phyloP scores from a whole-genome alignment of 345 rosid genomes.

The Anacardium occidentale region DNA sequence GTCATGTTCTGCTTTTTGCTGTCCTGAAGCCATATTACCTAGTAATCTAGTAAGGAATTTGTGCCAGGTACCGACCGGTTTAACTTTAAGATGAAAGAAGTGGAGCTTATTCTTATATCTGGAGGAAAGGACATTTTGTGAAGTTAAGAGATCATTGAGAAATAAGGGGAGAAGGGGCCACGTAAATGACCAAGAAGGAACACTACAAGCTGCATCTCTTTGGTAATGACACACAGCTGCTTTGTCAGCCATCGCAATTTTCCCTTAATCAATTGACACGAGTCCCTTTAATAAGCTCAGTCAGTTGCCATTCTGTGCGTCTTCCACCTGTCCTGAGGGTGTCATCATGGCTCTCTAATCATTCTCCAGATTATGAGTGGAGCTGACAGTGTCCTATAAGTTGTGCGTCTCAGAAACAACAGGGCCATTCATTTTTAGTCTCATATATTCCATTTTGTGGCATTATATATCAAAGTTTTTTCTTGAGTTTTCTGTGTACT shows the following conservation, averaged over 20 bases:
- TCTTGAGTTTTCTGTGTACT: too few relatives aligned
- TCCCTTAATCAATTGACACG: background rate
- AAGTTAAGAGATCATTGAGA: background rate
- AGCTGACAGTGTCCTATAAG: too few relatives aligned
- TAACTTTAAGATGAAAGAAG: background rate
- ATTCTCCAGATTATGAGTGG: background rate
- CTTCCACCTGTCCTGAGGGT: background rate
- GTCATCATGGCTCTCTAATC: background rate
- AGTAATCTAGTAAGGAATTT: too few relatives aligned
- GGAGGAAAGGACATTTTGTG: background rate
- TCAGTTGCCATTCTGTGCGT: background rate
- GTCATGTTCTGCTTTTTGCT: background rate
- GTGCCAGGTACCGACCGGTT: background rate
- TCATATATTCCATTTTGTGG: too few relatives aligned
- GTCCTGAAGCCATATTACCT: background rate
- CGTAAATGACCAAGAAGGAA: background rate
- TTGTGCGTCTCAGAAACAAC: too few relatives aligned
- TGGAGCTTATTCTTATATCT: background rate
- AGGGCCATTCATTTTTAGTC: too few relatives aligned
- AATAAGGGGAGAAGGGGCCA: background rate
- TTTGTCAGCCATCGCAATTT: background rate
- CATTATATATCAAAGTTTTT: too few relatives aligned
- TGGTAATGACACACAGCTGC: slow-evolving; percentile 9
- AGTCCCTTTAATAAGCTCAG: background rate
- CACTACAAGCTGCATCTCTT: background rate